Evolutionary conservation across 164 flowering plant species (phyloP), one percentile per base, ranked within the genome.

Genomic region (Chimonanthus praecox): DNA sequence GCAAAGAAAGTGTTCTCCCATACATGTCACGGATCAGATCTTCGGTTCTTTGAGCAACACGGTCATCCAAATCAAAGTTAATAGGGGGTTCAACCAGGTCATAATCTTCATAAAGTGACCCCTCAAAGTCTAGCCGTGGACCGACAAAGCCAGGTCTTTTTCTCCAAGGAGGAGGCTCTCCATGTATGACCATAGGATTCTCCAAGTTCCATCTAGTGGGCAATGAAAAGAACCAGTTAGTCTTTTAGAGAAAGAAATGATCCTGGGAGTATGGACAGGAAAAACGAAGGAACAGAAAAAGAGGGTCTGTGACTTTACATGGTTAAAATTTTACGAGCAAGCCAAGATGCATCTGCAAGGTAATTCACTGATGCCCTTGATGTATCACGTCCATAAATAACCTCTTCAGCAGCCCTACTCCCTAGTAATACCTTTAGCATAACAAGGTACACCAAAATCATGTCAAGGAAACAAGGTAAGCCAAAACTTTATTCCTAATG

Each of bases 281-380:
- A 68, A n/a, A 45, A 66, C 6, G 49, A 11, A 15, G 47, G 68
- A 66, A 66, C 2, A 13, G 7, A 63, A 8, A 65, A 78, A 70
- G 71, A 73, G 58, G 47, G 49, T 86, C 46, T 54, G 16, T 11
- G 60, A 4, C 16, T 54, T n/a, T 68, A 93, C 99, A 91, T 86
- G 81, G 99, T 90, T 77, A 93, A 79, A 72, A 95, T 95, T 84
- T 95, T 95, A 70, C 99, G 96, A 74, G 99, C 99, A 72, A 95
- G 96, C 99, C 99, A 95, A 58, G 94, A 87, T 69, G 99, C 99
- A 89, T 91, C 94, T 50, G 94, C 93, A 73, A 95, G 91, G 78
- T 93, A 90, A 82, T 73, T 79, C 70, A 89, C 88, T 20, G 99
- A 95, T 64, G 94, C 96, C 74, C 72, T 87, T 51, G 99, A 95